These are phyloP conservation scores for Blastocystis sp. DNA, from an alignment of 352 stramenopile species.

Conservation along the genomic window DNA sequence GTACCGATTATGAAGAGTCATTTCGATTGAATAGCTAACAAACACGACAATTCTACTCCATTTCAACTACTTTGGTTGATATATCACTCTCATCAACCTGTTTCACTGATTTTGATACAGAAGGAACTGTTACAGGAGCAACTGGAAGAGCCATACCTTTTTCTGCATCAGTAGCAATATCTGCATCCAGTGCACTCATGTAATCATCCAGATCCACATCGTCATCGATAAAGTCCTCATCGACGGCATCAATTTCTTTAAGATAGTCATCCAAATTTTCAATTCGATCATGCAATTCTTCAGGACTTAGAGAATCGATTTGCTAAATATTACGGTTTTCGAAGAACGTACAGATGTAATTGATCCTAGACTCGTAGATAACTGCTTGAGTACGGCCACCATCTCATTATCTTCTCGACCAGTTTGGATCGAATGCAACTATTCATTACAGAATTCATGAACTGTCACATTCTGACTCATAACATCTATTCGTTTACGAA, in stretches of 20 bases:
- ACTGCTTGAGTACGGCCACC: background rate
- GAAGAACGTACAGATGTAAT: background rate
- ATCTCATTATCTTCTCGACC: background rate
- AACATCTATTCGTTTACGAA: background rate
- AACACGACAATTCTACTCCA: background rate
- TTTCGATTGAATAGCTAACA: too few species aligned
- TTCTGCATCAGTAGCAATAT: constrained; percentile 58
- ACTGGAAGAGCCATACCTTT: background rate
- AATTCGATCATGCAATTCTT: constrained; percentile 43
- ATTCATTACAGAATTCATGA: background rate
- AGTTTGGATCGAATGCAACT: constrained; percentile 13
- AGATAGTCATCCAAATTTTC: constrained; percentile 65
- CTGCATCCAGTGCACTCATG: constrained; percentile 63
- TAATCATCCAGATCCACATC: constrained; percentile 63
- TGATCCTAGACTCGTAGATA: background rate
- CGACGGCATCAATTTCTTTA: constrained; percentile 26
- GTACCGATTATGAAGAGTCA: too few species aligned
- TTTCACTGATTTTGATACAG: background rate
- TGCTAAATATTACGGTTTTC: background rate
- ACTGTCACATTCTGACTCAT: background rate
- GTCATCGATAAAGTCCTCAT: constrained; percentile 55
- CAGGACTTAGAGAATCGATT: background rate
- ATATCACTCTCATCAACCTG: background rate
- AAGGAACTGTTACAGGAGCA: background rate
- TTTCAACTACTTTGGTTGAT: background rate